These are phyloP conservation scores for Conringia planisiliqua DNA, from an alignment of 345 rosid species.

Conservation along the genomic window DNA sequence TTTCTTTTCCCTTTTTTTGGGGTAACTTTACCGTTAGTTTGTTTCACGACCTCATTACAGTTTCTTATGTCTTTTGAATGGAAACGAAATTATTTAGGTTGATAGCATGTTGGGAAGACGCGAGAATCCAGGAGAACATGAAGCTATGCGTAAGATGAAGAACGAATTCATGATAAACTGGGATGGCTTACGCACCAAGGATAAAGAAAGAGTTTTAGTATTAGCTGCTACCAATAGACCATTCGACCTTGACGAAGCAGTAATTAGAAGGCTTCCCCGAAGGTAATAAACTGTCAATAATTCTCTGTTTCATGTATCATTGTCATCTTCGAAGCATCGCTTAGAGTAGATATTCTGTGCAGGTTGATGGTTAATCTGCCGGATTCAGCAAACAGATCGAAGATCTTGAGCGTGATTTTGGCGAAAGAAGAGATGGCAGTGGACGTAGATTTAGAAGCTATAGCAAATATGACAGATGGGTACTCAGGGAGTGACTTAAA, in stretches of 20 bases:
- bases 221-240: constrained; percentile 96
- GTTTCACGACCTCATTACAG: not conserved
- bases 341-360: constrained; percentile 8
- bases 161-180: constrained; percentile 98
- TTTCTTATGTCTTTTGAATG: not conserved
- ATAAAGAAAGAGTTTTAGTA: constrained; percentile 85
- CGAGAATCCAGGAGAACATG: constrained; percentile 97
- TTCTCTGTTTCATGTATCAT: not conserved
- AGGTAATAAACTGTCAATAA: constrained; percentile 39
- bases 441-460: constrained; percentile 68
- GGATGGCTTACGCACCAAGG: constrained; percentile 98
- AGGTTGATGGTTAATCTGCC: constrained; percentile 98
- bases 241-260: constrained; percentile 98
- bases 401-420: constrained; percentile 72
- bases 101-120: constrained; percentile 98
- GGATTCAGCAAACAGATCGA: constrained; percentile 73
- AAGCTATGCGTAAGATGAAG: constrained; percentile 99
- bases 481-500: constrained; percentile 96
- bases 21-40: not conserved
- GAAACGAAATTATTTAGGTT: constrained; percentile 46
- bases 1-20: not conserved
- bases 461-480: constrained; percentile 91
- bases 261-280: constrained; percentile 89
- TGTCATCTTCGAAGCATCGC: not conserved
- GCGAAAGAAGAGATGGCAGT: constrained; percentile 80